Conservation (phyloP, 208 protist genomes). For the Polymyxa betae region DNA sequence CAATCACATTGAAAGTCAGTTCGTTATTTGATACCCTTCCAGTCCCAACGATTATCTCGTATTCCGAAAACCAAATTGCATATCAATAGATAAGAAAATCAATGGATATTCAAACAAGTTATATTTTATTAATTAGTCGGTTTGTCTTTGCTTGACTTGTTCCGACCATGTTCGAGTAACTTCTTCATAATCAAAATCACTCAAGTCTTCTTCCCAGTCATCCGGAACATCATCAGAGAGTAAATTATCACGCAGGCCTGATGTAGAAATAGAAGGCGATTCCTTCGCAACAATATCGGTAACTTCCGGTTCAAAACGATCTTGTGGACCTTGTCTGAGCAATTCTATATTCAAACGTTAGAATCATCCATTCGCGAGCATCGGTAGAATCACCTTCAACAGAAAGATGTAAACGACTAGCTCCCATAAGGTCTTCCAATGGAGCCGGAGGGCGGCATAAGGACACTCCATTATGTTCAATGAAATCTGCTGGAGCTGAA, state of each 20-base stretch:
- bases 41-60: too few species aligned
- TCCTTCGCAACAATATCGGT: not conserved
- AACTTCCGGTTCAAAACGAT: not conserved
- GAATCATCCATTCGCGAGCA: not conserved
- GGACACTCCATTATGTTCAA: slow-evolving; percentile 28
- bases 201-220: slow-evolving; percentile 25
- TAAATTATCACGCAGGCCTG: not conserved
- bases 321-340: not conserved
- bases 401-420: slow-evolving; percentile 19
- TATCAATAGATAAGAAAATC: too few species aligned
- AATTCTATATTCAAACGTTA: not conserved
- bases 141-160: too few species aligned
- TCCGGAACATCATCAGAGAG: slow-evolving; percentile 17
- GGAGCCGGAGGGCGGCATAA: slow-evolving; percentile 16
- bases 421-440: slow-evolving; percentile 12
- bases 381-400: not conserved
- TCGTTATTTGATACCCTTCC: too few species aligned
- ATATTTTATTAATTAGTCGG: too few species aligned
- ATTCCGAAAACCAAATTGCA: too few species aligned
- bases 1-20: too few species aligned
- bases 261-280: not conserved
- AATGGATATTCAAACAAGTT: too few species aligned
- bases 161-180: not conserved
- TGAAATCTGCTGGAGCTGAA: slow-evolving; percentile 30
- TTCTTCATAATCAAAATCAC: slow-evolving; percentile 29